Evolutionary conservation across 1,139 yeast species (phyloP).

Genomic region (Sugiyamaella grinbergsii): DNA sequence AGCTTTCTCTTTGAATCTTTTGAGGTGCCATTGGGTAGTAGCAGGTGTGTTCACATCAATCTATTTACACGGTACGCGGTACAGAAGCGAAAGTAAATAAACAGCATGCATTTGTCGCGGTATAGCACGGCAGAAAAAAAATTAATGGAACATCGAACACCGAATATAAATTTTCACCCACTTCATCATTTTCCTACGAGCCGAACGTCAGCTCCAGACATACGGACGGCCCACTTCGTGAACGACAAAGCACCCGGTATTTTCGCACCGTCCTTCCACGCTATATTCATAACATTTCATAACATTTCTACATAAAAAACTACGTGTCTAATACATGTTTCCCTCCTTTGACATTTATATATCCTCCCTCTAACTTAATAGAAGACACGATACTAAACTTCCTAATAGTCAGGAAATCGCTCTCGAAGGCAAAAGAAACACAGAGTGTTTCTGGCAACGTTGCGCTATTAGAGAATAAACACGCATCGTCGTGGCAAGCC

Average conservation of each 20-base stretch:
- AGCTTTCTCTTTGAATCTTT: slow-evolving; percentile 1
- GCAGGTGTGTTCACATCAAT: neutral
- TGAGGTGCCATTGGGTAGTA: slow-evolving; percentile 1
- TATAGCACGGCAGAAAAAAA: neutral
- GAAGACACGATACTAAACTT: slow-evolving; percentile 43
- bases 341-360: slow-evolving; percentile 46
- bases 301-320: neutral
- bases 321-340: slow-evolving; percentile 33
- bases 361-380: slow-evolving; percentile 42
- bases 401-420: slow-evolving; percentile 44
- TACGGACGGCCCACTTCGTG: too few species aligned
- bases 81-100: too few species aligned
- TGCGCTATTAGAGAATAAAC: slow-evolving; percentile 35
- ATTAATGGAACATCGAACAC: too few species aligned
- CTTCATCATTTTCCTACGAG: too few species aligned
- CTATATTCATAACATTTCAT: too few species aligned
- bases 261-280: too few species aligned
- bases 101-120: neutral
- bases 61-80: neutral
- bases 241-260: too few species aligned
- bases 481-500: slow-evolving; percentile 45
- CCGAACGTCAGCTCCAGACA: too few species aligned
- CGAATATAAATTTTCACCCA: too few species aligned
- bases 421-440: slow-evolving; percentile 43
- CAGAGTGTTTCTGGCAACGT: slow-evolving; percentile 43